Base-by-base conservation (phyloP, 2,329 filamentous ascomycete species). In the Aspergillus transmontanensis region DNA sequence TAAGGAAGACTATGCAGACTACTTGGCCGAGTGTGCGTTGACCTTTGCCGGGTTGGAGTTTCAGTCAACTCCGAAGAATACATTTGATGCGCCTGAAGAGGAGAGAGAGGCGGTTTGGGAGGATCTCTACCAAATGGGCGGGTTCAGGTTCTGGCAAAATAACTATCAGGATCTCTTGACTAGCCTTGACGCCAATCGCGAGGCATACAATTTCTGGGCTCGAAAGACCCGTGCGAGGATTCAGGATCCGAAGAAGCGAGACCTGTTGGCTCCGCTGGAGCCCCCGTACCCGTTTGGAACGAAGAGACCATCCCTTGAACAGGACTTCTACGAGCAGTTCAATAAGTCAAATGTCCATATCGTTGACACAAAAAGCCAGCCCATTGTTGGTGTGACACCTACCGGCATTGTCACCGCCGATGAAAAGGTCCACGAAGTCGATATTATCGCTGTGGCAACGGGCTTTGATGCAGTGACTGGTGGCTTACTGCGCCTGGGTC, bases 391-490 rank as follows among this genome's bases (percentile, higher is more conserved):
- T 45, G 9, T 45, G 9, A 5, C 43, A 11, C 21, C n/a, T 11
- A 23, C 19, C 11, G 43, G 43, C 9, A 45, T 45, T 23, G 10
- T 23, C 3, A 45, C 43, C n/a, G 21, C 19, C 12, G 75, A 79
- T 41, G 76, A 77, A 0, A 74, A 63, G 21, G 68, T 74, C 26
- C 69, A 76, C 14, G 74, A 78, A 19, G 67, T 82, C 1, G 78
- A 80, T 53, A 60, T 75, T 7, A 58, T 80, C 9, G 71, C 78
- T 46, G 73, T 75, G 55, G 79, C 79, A 0, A 80, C 78, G 4
- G 78, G 79, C 10, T 80, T 77, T 64, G 76, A 80, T 59, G 19
- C 43, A 11, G 43, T 45, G 7, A 23, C 21, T 4, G 21, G 19
- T 21, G 43, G 19, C 21, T 45, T 45, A 70, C 72, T 43, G 65